phyloP scores from a whole-genome alignment of 2,329 filamentous ascomycete species.

The Blastomyces percursus region DNA sequence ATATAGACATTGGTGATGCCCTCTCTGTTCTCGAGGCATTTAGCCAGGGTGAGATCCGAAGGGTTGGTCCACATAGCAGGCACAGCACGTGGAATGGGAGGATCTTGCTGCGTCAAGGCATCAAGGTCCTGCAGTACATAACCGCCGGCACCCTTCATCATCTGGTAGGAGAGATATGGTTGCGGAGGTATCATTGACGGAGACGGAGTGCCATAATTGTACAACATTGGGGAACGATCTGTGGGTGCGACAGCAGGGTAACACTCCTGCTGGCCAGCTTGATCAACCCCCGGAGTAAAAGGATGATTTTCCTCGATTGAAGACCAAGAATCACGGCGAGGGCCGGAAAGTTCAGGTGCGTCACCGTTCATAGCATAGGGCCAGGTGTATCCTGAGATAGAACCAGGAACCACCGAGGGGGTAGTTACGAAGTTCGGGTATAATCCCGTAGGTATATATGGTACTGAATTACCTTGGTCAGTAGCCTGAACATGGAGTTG shows the following conservation, averaged over 20 bases:
- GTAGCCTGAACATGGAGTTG: constrained; percentile 21
- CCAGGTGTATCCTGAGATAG: constrained; percentile 27
- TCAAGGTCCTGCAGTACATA: constrained; percentile 47
- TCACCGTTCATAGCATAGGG: constrained; percentile 29
- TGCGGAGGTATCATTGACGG: constrained; percentile 44
- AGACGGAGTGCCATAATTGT: constrained; percentile 53
- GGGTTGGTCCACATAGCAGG: constrained; percentile 75
- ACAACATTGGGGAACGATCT: constrained; percentile 46
- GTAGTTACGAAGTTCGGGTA: constrained; percentile 28
- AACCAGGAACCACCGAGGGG: constrained; percentile 23
- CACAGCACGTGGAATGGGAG: constrained; percentile 74
- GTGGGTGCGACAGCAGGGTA: constrained; percentile 48
- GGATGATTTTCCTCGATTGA: constrained; percentile 38
- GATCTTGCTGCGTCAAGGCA: constrained; percentile 60
- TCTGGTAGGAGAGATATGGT: constrained; percentile 31
- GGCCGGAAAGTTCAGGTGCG: constrained; percentile 26
- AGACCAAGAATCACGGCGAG: constrained; percentile 32
- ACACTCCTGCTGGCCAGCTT: constrained; percentile 48
- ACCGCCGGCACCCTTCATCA: constrained; percentile 37
- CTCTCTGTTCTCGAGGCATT: constrained; percentile 86
- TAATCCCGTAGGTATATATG: constrained; percentile 28
- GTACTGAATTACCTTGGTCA: constrained; percentile 24
- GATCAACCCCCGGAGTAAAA: constrained; percentile 54
- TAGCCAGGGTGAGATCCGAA: constrained; percentile 79
- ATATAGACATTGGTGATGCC: constrained; percentile 99